phyloP scores from a whole-genome alignment of 2,329 filamentous ascomycete genomes.

The Didymella pomorum region DNA sequence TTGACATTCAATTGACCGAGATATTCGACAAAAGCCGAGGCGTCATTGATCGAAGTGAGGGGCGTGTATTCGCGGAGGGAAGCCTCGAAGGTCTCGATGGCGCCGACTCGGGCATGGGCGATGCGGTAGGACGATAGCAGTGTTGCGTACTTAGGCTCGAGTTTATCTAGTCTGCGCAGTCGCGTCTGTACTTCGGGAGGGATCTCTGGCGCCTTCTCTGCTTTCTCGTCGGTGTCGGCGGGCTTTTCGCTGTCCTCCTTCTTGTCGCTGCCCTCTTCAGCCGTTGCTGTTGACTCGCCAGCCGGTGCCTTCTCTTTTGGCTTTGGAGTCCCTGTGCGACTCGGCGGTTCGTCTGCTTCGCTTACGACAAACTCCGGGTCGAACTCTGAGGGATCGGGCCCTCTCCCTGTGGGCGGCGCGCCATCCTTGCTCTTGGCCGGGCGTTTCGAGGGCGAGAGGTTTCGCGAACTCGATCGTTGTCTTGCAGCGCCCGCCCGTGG shows the following conservation, averaged over 20 bases:
- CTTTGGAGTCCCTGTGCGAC: slow-evolving; percentile 67
- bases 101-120: slow-evolving; percentile 83
- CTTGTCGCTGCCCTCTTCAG: slow-evolving; percentile 40
- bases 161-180: slow-evolving; percentile 85
- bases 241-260: slow-evolving; percentile 45
- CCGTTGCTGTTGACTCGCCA: slow-evolving; percentile 26
- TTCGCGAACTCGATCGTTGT: slow-evolving; percentile 56
- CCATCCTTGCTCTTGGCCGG: slow-evolving; percentile 41
- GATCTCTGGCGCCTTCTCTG: slow-evolving; percentile 62
- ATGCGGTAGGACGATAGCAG: slow-evolving; percentile 75
- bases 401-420: slow-evolving; percentile 59
- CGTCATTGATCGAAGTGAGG: slow-evolving; percentile 85
- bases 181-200: slow-evolving; percentile 77
- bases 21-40: slow-evolving; percentile 85
- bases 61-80: slow-evolving; percentile 92
- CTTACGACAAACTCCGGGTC: slow-evolving; percentile 87
- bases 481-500: slow-evolving; percentile 57
- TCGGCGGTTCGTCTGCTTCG: slow-evolving; percentile 75
- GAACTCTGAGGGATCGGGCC: slow-evolving; percentile 85
- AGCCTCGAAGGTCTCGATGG: slow-evolving; percentile 93
- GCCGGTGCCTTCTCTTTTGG: slow-evolving; percentile 53
- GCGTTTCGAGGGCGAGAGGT: slow-evolving; percentile 50
- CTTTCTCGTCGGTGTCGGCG: slow-evolving; percentile 39
- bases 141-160: slow-evolving; percentile 81
- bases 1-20: slow-evolving; percentile 85